A percentile compares a stretch with the other conserved stretches of the same genome.
Conservation (phyloP, 306 rosid genomes). For the Ormosia semicastrata region DNA sequence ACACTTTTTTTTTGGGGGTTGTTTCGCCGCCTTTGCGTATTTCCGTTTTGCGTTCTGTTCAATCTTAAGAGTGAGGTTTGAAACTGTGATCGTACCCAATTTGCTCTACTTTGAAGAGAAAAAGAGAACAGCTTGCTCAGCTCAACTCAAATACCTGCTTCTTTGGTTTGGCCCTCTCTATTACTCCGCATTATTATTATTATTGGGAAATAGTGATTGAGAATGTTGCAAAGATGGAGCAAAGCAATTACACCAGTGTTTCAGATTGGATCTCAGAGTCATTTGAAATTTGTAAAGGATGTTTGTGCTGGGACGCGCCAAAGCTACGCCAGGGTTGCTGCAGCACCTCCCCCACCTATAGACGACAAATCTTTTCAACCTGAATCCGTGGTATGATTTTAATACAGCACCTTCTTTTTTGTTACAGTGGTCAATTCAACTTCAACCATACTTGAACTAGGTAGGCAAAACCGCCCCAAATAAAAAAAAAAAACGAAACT, state of each 20-base stretch:
- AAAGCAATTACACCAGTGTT: slow-evolving; percentile 49
- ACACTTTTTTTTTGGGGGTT: too few species aligned
- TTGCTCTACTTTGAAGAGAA: background rate
- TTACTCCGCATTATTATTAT: too few species aligned
- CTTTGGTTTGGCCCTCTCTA: too few species aligned
- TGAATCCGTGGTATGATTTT: slow-evolving; percentile 40
- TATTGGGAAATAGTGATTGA: background rate
- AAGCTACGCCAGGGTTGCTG: slow-evolving; percentile 56
- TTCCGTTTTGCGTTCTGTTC: too few species aligned
- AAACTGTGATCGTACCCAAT: background rate
- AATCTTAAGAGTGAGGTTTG: background rate
- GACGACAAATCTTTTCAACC: slow-evolving; percentile 29
- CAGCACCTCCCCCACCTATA: slow-evolving; percentile 41
- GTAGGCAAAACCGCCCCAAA: background rate
- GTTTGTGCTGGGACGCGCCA: slow-evolving; percentile 35
- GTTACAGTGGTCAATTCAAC: background rate
- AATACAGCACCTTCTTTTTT: background rate
- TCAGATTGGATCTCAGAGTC: slow-evolving; percentile 44
- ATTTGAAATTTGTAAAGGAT: slow-evolving; percentile 24
- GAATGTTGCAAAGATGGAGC: slow-evolving; percentile 70
- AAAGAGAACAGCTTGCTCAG: background rate
- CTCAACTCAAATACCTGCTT: background rate
- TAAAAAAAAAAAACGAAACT: background rate
- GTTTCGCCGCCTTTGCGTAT: too few species aligned
- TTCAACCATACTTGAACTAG: background rate